Base-by-base conservation (phyloP, 2,329 filamentous ascomycete genomes). In the Sporothrix globosa region DNA sequence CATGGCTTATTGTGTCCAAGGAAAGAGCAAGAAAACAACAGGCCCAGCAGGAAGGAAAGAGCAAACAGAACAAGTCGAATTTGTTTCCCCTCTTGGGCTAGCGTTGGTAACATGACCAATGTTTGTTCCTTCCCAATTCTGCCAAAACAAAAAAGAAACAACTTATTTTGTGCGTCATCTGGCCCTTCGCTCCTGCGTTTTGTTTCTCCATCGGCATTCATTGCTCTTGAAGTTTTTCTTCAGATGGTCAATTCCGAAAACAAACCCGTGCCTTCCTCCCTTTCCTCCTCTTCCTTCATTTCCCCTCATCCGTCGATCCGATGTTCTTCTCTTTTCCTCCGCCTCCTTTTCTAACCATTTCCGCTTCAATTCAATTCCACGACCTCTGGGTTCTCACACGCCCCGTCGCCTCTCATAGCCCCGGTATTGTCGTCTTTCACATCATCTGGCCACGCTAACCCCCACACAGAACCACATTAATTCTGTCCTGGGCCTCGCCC, bases 391-490 rank as follows among this genome's bases (percentile, higher is more conserved):
- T 39, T 24, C 39, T 24, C 14, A 21, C 46, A 58, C 67, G 19
- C 54, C 24, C 41, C 9, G 17, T 56, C 27, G 27, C 52, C 50
- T 68, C 27, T 61, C 54, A 14, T 19, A 41, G 52, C 34, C 21
- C 48, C 58, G 50, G 48, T 44, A 11, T 48, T 41, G 53, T 65
- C 46, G 53, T 54, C 68, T 56, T 56, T 61, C n/a, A 9, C 41
- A 24, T 66, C 61, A 17, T 41, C 30, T 63, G 34, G 54, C 73
- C 65, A 53, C 71, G 72, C 74, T 74, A 74, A 75, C 73, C 74
- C 74, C 74, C 74, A 75, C 74, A 75, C 71, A 75, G 72, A 69
- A 69, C 71, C 74, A 74, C 73, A 70, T 67, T 74, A 71, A 61
- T 30, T 41, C 52, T 50, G 44, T n/a, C 52, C 50, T 46, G 44